Percentiles rank a stretch among this genome's conserved stretches.
These are phyloP conservation scores for Dioscorea dumetorum DNA, from an alignment of 106 monocot species.

Conservation along the genomic window DNA sequence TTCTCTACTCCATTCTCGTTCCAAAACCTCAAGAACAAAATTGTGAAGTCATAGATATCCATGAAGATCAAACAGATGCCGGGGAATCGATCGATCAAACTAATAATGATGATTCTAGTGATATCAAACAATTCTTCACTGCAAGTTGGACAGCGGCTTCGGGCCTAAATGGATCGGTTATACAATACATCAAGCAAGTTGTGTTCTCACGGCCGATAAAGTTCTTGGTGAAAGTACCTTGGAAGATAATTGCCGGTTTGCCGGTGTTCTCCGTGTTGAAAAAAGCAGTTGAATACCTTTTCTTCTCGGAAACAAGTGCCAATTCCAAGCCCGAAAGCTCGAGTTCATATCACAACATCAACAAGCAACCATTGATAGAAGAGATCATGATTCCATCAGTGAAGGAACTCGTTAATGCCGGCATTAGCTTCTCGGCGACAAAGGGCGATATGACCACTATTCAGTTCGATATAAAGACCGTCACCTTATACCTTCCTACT, in stretches of 20 bases:
- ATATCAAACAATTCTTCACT: background rate
- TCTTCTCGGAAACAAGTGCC: background rate
- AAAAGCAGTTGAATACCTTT: slow-evolving; percentile 19
- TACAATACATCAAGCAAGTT: slow-evolving; percentile 11
- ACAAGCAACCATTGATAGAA: slow-evolving; percentile 32
- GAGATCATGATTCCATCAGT: slow-evolving; percentile 55
- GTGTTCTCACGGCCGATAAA: slow-evolving; percentile 17
- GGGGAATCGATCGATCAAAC: background rate
- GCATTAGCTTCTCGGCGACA: slow-evolving; percentile 28
- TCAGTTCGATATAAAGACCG: slow-evolving; percentile 24
- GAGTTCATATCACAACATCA: background rate
- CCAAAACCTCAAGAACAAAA: slow-evolving; percentile 2
- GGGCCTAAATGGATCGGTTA: slow-evolving; percentile 2
- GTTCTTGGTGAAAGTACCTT: slow-evolving; percentile 21
- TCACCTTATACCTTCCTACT: slow-evolving; percentile 24
- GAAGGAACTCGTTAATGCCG: slow-evolving; percentile 18
- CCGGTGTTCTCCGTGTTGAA: slow-evolving; percentile 28
- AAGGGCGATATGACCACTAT: slow-evolving; percentile 21
- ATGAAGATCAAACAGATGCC: background rate
- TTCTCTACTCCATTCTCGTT: slow-evolving; percentile 35
- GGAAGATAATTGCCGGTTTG: slow-evolving; percentile 19
- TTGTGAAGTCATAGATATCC: slow-evolving; percentile 1
- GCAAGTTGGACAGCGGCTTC: background rate
- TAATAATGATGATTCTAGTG: background rate
- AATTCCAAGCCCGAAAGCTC: background rate